A percentile compares a stretch with the other conserved stretches of the same genome.
Evolutionary conservation across 495 filamentous ascomycete species (phyloP).

Genomic region (Pyrenula aspistea): DNA sequence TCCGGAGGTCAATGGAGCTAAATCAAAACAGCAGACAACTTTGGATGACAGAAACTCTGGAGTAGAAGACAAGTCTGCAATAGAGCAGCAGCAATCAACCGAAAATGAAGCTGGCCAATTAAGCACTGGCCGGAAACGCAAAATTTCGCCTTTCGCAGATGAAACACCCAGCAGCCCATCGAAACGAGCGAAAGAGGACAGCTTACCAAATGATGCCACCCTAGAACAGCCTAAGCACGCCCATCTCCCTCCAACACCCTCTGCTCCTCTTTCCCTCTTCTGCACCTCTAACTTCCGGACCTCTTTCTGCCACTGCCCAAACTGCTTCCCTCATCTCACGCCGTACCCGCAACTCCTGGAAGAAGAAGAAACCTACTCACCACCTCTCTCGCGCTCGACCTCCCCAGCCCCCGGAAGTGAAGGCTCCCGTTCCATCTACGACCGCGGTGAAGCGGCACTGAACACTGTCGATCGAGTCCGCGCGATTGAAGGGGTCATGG

Average conservation of each 20-base stretch:
- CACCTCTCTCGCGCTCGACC: slow-evolving; percentile 53
- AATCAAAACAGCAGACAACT: background rate
- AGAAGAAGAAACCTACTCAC: slow-evolving; percentile 87
- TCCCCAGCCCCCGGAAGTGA: slow-evolving; percentile 36
- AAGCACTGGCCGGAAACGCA: slow-evolving; percentile 56
- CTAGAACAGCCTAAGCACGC: slow-evolving; percentile 28
- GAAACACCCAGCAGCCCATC: slow-evolving; percentile 29
- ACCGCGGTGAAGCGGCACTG: slow-evolving; percentile 81
- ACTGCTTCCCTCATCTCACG: slow-evolving; percentile 62
- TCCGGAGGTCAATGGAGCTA: too few relatives aligned
- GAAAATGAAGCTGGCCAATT: slow-evolving; percentile 8
- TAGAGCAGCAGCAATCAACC: too few relatives aligned
- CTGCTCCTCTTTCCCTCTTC: slow-evolving; percentile 63
- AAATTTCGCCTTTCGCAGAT: slow-evolving; percentile 39
- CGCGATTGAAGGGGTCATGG: slow-evolving; percentile 95
- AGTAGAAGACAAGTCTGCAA: slow-evolving; percentile 4
- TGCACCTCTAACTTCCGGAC: slow-evolving; percentile 63
- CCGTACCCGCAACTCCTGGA: slow-evolving; percentile 71
- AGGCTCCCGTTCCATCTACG: slow-evolving; percentile 63
- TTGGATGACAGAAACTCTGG: slow-evolving; percentile 3
- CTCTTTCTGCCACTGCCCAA: slow-evolving; percentile 62
- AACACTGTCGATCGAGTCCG: slow-evolving; percentile 81
- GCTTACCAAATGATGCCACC: slow-evolving; percentile 8
- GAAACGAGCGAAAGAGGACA: slow-evolving; percentile 49
- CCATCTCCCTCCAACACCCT: slow-evolving; percentile 39